Percentiles rank a stretch among this genome's conserved stretches.
phyloP scores from a whole-genome alignment of 2,329 filamentous ascomycete species.

The Pezicula radicicola region DNA sequence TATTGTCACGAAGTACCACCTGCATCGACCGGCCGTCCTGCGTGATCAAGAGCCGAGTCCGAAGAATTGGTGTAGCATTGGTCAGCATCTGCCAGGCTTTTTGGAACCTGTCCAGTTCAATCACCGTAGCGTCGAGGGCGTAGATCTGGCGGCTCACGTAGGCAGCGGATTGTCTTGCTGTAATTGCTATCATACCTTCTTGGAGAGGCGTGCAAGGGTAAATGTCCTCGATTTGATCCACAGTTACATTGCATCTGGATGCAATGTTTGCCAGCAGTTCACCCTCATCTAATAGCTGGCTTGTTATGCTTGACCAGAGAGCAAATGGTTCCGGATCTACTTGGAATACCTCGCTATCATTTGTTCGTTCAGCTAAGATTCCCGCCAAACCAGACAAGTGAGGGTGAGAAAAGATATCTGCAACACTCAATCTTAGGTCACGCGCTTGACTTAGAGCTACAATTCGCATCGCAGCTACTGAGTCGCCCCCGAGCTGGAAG shows the following conservation, averaged over 20 bases:
- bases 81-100: slow-evolving; percentile 16
- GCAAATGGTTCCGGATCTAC: not conserved
- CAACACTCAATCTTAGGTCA: not conserved
- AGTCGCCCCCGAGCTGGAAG: slow-evolving; percentile 1
- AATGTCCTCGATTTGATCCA: slow-evolving; percentile 13
- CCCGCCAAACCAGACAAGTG: not conserved
- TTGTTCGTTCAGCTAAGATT: not conserved
- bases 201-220: slow-evolving; percentile 8
- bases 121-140: slow-evolving; percentile 8
- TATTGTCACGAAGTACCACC: not conserved
- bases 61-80: not conserved
- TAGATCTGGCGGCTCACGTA: slow-evolving; percentile 28
- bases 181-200: slow-evolving; percentile 52
- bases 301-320: not conserved
- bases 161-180: slow-evolving; percentile 23
- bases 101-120: slow-evolving; percentile 15
- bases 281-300: not conserved
- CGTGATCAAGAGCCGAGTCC: slow-evolving; percentile 1
- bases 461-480: slow-evolving; percentile 1
- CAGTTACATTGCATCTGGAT: slow-evolving; percentile 29
- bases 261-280: not conserved
- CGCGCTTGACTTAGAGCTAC: not conserved
- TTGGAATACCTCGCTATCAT: not conserved
- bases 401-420: slow-evolving; percentile 1
- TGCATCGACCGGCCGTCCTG: slow-evolving; percentile 1